A percentile compares a stretch with the other conserved stretches of the same genome.
These are phyloP conservation scores for Fusarium buharicum DNA, from an alignment of 2,329 filamentous ascomycete genomes.

Conservation along the genomic window DNA sequence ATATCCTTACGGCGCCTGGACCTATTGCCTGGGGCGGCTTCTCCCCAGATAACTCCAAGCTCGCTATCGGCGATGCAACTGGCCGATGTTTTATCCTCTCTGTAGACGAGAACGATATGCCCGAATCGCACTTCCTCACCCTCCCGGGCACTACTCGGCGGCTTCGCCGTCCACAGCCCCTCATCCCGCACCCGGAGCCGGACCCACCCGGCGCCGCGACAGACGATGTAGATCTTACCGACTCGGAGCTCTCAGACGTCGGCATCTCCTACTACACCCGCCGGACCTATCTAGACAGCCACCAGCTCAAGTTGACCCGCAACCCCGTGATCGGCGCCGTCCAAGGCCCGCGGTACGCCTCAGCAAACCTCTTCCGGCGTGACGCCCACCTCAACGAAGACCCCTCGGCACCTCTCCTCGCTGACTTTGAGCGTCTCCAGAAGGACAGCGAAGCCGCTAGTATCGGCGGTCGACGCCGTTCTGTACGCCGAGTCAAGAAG, in stretches of 20 bases:
- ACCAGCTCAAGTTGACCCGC: conserved; percentile 55
- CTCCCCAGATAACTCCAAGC: conserved; percentile 63
- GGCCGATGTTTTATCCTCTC: conserved; percentile 68
- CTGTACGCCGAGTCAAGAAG: conserved; percentile 42
- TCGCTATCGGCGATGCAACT: conserved; percentile 70
- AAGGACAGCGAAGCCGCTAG: conserved; percentile 52
- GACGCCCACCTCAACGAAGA: conserved; percentile 62
- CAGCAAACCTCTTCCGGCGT: conserved; percentile 57
- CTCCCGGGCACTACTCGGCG: conserved; percentile 51
- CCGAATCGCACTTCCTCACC: conserved; percentile 49
- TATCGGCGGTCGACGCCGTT: conserved; percentile 38
- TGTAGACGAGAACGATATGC: conserved; percentile 57
- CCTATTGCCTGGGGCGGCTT: conserved; percentile 69
- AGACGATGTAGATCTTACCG: conserved; percentile 25
- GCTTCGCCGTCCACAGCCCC: conserved; percentile 58
- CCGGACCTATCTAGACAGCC: conserved; percentile 50
- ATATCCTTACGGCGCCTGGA: conserved; percentile 64
- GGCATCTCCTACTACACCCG: conserved; percentile 43
- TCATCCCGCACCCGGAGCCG: conserved; percentile 63
- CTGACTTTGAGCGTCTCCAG: conserved; percentile 57
- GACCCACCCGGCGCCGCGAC: conserved; percentile 51
- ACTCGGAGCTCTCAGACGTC: conserved; percentile 14
- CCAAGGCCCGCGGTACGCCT: conserved; percentile 64
- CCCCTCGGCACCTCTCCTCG: conserved; percentile 56
- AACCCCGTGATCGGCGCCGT: conserved; percentile 64